A percentile compares a stretch with the other conserved stretches of the same genome.
phyloP scores from a whole-genome alignment of 352 stramenopile species.

The Bremia lactucae region DNA sequence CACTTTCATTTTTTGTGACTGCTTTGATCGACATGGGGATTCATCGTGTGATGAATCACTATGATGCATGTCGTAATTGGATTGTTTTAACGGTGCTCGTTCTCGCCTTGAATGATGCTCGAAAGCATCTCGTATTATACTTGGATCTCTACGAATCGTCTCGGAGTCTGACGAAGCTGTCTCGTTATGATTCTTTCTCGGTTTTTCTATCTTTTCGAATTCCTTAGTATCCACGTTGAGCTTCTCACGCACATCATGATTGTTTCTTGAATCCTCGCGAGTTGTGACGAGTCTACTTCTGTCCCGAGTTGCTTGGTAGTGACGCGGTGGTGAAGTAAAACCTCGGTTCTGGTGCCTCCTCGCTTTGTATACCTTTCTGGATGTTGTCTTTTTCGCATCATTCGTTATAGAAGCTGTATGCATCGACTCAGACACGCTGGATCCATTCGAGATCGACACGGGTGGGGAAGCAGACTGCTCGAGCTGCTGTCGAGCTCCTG shows the following conservation, averaged over 20 bases:
- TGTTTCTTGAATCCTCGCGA: background rate
- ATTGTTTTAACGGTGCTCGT: slow-evolving; percentile 3
- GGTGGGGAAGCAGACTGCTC: background rate
- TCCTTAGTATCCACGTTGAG: too few species aligned
- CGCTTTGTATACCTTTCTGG: background rate
- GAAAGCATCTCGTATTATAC: background rate
- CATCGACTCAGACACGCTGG: background rate
- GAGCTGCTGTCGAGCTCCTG: background rate
- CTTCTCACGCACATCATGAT: too few species aligned
- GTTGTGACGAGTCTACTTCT: background rate
- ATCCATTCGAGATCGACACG: background rate
- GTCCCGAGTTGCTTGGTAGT: background rate
- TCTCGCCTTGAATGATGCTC: slow-evolving; percentile 2
- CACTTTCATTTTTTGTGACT: slow-evolving; percentile 21
- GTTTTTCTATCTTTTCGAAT: slow-evolving; percentile 1
- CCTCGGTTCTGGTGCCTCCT: background rate
- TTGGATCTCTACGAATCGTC: too few species aligned
- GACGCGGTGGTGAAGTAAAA: background rate
- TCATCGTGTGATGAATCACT: slow-evolving; percentile 1
- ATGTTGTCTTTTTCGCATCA: background rate
- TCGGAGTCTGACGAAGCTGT: too few species aligned
- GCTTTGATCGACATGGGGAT: slow-evolving; percentile 9
- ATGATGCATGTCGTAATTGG: slow-evolving; percentile 3
- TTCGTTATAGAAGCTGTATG: slow-evolving; percentile 4
- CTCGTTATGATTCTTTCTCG: background rate